Evolutionary conservation across 345 rosid genomes (phyloP), one percentile per base, ranked within the genome.

Genomic region (Eucalyptus tenuipes): DNA sequence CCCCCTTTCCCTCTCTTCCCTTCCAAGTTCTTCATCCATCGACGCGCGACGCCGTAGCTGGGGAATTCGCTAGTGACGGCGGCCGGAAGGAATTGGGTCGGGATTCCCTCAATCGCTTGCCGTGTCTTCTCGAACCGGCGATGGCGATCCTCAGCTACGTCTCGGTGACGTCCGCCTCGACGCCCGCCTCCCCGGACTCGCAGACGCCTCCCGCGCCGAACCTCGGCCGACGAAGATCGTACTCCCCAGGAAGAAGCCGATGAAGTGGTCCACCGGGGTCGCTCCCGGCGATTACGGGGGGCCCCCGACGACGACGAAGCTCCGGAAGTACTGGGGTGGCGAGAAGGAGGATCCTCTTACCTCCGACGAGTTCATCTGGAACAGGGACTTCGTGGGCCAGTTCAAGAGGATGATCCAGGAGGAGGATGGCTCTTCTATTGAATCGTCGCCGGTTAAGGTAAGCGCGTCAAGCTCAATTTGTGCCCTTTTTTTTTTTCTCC

Each of bases 251-350:
- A 96, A 94, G 93, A 97, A 96, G 93, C 94, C 98, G 4, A 55
- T 91, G 92, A 97, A 95, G 93, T 96, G 98, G 99, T 94, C 99
- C 88, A 95, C 98, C 85, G 98, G 98, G 50, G 92, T 93, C n/a
- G 96, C 99, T 86, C 99, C 98, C 3, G 99, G 99, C 27, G 99
- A 96, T 8, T 96, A 96, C 89, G 99, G 97, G 44, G 99, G 99
- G 87, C 98, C 99, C 48, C 97, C 98, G 47, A 90, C 96, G 53
- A 91, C 96, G 87, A 80, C 98, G 4, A 94, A 94, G 95, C 96
- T 92, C 29, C 94, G 98, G 18, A 96, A 95, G 94, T 96, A 94
- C 92, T 96, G 99, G 99, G 98, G 97, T 29, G 98, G 99, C 48
- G 95, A 96, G 89, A 91, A 89, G 25, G 96, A 95, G 55, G 99